Percentiles rank a stretch among this genome's conserved stretches.
phyloP scores from a whole-genome alignment of 2,329 filamentous ascomycete species.

The Epichloe uncinata region DNA sequence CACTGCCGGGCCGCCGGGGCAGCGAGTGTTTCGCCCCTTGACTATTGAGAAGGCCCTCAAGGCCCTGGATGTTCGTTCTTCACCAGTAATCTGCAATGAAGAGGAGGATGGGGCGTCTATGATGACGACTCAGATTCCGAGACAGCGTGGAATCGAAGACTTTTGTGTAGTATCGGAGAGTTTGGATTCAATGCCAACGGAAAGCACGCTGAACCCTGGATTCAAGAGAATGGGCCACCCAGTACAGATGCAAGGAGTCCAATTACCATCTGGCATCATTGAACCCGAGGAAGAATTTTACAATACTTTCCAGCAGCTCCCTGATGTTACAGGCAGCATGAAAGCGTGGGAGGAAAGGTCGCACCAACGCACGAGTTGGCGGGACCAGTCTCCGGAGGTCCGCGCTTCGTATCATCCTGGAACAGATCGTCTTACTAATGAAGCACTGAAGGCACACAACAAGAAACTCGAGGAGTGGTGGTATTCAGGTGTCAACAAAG shows the following conservation, averaged over 20 bases:
- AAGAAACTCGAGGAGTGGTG: conserved; percentile 4
- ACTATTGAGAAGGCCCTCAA: conserved; percentile 27
- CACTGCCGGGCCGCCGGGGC: conserved; percentile 41
- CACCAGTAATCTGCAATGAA: not conserved
- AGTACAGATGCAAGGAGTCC: not conserved
- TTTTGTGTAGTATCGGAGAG: not conserved
- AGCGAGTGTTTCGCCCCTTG: conserved; percentile 34
- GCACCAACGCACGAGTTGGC: not conserved
- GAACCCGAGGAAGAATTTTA: not conserved
- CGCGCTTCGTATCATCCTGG: conserved; percentile 7
- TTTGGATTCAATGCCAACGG: not conserved
- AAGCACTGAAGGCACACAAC: conserved; percentile 9
- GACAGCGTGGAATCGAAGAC: conserved; percentile 12
- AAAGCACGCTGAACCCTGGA: not conserved
- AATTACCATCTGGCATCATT: not conserved
- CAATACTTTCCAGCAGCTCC: not conserved
- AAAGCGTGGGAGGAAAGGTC: not conserved
- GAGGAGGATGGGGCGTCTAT: conserved; percentile 14
- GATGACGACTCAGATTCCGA: conserved; percentile 12
- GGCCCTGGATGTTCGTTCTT: conserved; percentile 10
- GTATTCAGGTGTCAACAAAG: conserved; percentile 4
- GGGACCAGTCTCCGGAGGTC: not conserved
- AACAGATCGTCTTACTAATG: conserved; percentile 11
- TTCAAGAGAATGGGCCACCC: not conserved
- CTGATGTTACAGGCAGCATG: not conserved